A percentile compares a stretch with the other conserved stretches of the same genome.
phyloP scores from a whole-genome alignment of 2,329 filamentous ascomycete genomes.

The Tympanopsis confertula region DNA sequence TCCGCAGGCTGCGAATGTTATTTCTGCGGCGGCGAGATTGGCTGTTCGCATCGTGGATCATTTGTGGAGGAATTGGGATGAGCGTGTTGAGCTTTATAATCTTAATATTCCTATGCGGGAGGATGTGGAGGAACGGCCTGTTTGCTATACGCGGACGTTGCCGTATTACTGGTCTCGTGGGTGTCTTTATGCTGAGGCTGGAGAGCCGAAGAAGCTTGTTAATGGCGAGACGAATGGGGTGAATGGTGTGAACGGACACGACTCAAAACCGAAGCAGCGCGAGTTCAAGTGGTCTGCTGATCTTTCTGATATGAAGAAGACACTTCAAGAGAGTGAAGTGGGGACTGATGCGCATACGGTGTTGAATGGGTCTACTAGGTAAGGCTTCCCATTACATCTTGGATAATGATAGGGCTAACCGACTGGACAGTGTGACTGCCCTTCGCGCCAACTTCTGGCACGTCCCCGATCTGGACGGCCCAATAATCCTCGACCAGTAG shows the following conservation, averaged over 20 bases:
- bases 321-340: background rate
- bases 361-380: background rate
- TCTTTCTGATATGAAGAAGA: conserved; percentile 1
- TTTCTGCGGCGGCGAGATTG: conserved; percentile 49
- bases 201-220: background rate
- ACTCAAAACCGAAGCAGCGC: background rate
- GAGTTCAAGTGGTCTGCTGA: background rate
- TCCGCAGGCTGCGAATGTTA: conserved; percentile 48
- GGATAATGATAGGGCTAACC: background rate
- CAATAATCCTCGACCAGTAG: no score
- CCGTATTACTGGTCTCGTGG: conserved; percentile 54
- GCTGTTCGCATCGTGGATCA: conserved; percentile 51
- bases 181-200: conserved; percentile 11
- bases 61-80: conserved; percentile 43
- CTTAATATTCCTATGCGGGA: conserved; percentile 59
- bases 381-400: background rate
- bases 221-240: background rate
- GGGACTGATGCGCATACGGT: conserved; percentile 1
- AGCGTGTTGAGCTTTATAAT: conserved; percentile 50
- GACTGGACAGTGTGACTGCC: background rate
- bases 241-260: background rate
- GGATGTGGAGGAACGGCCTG: conserved; percentile 44
- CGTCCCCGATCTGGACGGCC: background rate
- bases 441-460: background rate
- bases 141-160: conserved; percentile 58